Evolutionary conservation across 768 basidiomycete genomes (phyloP).

Genomic region (Austroboletus festivus): DNA sequence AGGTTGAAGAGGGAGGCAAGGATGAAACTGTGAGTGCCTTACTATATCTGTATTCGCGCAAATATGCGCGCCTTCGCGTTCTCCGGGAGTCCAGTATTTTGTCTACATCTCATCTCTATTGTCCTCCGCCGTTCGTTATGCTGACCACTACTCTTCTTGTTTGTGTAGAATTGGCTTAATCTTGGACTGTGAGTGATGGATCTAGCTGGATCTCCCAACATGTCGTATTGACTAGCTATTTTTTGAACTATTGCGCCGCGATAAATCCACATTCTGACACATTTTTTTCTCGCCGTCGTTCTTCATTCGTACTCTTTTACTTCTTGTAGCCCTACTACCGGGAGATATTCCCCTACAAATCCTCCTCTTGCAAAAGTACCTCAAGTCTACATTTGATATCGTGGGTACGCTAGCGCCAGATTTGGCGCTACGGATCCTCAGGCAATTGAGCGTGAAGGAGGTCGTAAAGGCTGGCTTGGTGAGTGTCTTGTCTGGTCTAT

Average conservation of each 20-base stretch:
- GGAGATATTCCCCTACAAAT: conserved; percentile 86
- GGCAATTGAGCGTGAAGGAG: conserved; percentile 54
- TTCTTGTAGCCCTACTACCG: conserved; percentile 62
- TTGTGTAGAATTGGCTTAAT: conserved; percentile 27
- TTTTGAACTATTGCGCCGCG: not conserved
- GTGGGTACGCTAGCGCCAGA: conserved; percentile 68
- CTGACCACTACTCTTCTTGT: conserved; percentile 2
- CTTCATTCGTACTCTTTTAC: conserved; percentile 8
- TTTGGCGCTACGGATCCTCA: conserved; percentile 62
- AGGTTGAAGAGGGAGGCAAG: conserved; percentile 62
- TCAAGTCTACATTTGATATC: conserved; percentile 78
- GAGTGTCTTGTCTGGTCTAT: conserved; percentile 11
- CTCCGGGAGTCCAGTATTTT: too few relatives aligned
- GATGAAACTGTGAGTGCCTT: conserved; percentile 63
- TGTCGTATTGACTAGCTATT: conserved; percentile 8
- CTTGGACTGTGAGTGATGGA: conserved; percentile 22
- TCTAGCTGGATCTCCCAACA: not conserved
- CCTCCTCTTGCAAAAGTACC: conserved; percentile 79
- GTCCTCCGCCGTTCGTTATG: not conserved
- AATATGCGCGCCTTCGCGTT: not conserved
- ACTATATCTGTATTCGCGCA: not conserved
- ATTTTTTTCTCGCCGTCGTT: conserved; percentile 1
- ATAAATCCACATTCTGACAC: not conserved
- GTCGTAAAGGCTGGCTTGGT: conserved; percentile 48
- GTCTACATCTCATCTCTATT: not conserved